Percentiles rank a stretch among this genome's conserved stretches.
Evolutionary conservation across 164 flowering plant species (phyloP).

Genomic region (Vitis amurensis): DNA sequence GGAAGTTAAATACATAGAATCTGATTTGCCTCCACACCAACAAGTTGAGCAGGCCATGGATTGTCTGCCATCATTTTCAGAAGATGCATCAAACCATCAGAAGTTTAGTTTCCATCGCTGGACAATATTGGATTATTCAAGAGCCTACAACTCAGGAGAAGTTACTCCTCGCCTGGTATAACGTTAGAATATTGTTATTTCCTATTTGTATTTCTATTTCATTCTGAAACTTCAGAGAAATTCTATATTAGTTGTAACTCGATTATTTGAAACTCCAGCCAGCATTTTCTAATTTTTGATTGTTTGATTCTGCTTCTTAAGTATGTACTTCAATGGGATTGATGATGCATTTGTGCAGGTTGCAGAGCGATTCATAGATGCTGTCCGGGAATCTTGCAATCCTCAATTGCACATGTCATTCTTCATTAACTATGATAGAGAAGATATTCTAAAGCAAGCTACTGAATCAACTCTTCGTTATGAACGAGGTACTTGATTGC

Average conservation of each 20-base stretch:
- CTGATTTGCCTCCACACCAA: slow-evolving; percentile 50
- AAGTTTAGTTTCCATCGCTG: slow-evolving; percentile 49
- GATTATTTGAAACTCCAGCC: neutral
- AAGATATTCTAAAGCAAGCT: slow-evolving; percentile 78
- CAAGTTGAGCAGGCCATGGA: slow-evolving; percentile 57
- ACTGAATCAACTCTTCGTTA: slow-evolving; percentile 76
- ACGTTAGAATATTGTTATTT: neutral
- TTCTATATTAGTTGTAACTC: neutral
- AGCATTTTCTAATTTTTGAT: no score
- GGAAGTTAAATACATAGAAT: slow-evolving; percentile 38
- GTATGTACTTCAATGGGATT: neutral
- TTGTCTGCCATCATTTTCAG: slow-evolving; percentile 42
- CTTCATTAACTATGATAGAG: slow-evolving; percentile 56
- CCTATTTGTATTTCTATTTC: neutral
- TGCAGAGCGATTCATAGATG: slow-evolving; percentile 60
- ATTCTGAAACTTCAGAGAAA: neutral
- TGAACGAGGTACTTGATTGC: slow-evolving; percentile 48
- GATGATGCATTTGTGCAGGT: slow-evolving; percentile 49
- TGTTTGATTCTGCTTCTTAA: neutral
- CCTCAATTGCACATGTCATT: slow-evolving; percentile 67
- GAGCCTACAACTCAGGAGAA: slow-evolving; percentile 61
- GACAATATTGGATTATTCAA: slow-evolving; percentile 80
- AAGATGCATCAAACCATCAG: slow-evolving; percentile 6
- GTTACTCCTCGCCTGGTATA: slow-evolving; percentile 71
- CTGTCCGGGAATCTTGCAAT: slow-evolving; percentile 53